These are phyloP conservation scores for Venturia asperata DNA, from an alignment of 2,329 filamentous ascomycete genomes.

Conservation along the genomic window DNA sequence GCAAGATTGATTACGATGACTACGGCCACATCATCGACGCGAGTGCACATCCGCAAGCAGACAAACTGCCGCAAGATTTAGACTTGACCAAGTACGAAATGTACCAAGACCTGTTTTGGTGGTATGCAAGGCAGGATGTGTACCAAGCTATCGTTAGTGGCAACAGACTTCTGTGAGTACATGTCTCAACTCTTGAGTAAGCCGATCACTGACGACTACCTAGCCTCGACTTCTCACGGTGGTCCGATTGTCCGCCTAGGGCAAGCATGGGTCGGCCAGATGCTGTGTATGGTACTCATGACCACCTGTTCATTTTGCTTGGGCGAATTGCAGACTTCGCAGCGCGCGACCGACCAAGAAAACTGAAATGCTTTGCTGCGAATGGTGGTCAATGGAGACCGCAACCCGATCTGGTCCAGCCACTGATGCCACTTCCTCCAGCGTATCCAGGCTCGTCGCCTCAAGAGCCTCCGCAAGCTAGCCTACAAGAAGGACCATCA, in stretches of 20 bases:
- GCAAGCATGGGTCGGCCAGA: slow-evolving; percentile 70
- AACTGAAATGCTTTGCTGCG: slow-evolving; percentile 58
- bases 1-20: slow-evolving; percentile 51
- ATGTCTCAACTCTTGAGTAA: too few species aligned
- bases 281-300: slow-evolving; percentile 79
- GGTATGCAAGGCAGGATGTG: slow-evolving; percentile 89
- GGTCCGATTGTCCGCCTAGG: slow-evolving; percentile 82
- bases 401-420: slow-evolving; percentile 31
- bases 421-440: slow-evolving; percentile 19
- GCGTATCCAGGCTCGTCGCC: neutral
- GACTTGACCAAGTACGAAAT: slow-evolving; percentile 78
- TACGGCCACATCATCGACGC: slow-evolving; percentile 42
- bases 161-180: slow-evolving; percentile 66
- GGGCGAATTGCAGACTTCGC: slow-evolving; percentile 74
- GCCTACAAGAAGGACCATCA: slow-evolving; percentile 10
- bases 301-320: slow-evolving; percentile 77
- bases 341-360: slow-evolving; percentile 68
- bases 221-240: slow-evolving; percentile 72
- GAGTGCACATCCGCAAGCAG: slow-evolving; percentile 29
- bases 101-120: slow-evolving; percentile 85
- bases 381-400: slow-evolving; percentile 53
- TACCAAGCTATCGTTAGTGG: slow-evolving; percentile 87
- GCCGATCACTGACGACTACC: neutral
- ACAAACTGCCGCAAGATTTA: slow-evolving; percentile 27
- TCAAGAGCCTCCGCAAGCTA: slow-evolving; percentile 5